Base-by-base conservation (phyloP, 108 stramenopile species). In the Skeletonema grethae region DNA sequence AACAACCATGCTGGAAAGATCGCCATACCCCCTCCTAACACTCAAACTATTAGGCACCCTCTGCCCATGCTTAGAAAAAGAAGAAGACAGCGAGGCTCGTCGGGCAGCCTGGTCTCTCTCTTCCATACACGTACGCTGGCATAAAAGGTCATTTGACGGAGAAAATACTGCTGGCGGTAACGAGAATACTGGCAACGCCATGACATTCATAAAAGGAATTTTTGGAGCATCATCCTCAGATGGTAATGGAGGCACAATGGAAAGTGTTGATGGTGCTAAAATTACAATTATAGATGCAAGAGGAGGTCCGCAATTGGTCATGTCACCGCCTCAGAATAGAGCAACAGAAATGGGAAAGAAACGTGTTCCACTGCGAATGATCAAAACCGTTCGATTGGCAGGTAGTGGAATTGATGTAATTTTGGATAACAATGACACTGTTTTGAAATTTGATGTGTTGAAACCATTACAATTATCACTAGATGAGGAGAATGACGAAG, bases 1-100 rank as follows among this genome's bases (percentile, higher is more conserved):
- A 20, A 50, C 22, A 8, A 61, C 20, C 46, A 78, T 78, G 77
- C 39, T 78, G 57, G 70, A 58, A 18, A 58, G 39, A 45, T 71
- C 77, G 8, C 69, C 70, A 10, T 67, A 80, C 36, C 79, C 79
- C 0, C 57, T 80, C 50, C 7, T 53, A 20, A 53, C 67, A 32
- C 79, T 80, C 35, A 80, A 80, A 62, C n/a, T 69, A 22, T 43
- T 74, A 5, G 89, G 92, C 16, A 56, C 57, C 28, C 22, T 90
- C 7, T 89, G 88, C 34, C 90, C 88, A 12, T 94, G 92, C 60
- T 77, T 86, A 6, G 87, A 94, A 82, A 82, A 77, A 36, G 84
- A 83, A 28, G 89, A 87, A 59, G 77, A 94, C 60, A 50, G 66
- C 34, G 60, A 76, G 43, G 92, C 90, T 3, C 72, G 90, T 28